Percentiles rank a stretch among this genome's conserved stretches.
phyloP scores from a whole-genome alignment of 768 basidiomycete species.

The Naganishia antarctica region DNA sequence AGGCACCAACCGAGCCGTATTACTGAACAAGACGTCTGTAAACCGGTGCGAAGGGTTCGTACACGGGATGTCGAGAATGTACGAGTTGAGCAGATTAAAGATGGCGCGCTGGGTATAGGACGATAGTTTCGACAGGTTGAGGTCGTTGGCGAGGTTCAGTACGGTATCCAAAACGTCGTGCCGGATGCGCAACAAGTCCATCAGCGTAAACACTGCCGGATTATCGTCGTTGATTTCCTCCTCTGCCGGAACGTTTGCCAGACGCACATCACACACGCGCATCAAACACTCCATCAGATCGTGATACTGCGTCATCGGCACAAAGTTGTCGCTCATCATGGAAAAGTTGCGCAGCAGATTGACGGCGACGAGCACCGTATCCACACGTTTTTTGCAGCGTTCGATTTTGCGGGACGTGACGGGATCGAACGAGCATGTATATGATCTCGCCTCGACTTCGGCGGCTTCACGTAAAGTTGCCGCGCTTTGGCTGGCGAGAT shows the following conservation, averaged over 20 bases:
- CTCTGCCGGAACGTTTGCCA: slow-evolving; percentile 31
- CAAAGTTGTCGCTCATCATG: slow-evolving; percentile 65
- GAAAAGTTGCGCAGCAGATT: slow-evolving; percentile 85
- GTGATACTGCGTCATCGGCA: slow-evolving; percentile 62
- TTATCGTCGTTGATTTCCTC: background rate
- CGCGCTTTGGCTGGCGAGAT: background rate
- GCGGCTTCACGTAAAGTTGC: slow-evolving; percentile 6
- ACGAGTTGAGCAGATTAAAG: slow-evolving; percentile 67
- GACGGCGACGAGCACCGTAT: slow-evolving; percentile 63
- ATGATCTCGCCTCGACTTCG: slow-evolving; percentile 27
- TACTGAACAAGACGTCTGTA: background rate
- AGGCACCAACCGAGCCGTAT: slow-evolving; percentile 52
- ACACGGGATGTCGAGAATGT: slow-evolving; percentile 61
- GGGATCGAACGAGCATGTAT: slow-evolving; percentile 58
- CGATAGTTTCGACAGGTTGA: slow-evolving; percentile 52
- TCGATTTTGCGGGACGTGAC: slow-evolving; percentile 59
- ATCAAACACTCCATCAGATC: slow-evolving; percentile 64
- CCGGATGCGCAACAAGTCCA: slow-evolving; percentile 67
- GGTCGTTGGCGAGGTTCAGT: slow-evolving; percentile 57
- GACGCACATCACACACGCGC: slow-evolving; percentile 59
- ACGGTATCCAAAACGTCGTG: slow-evolving; percentile 72
- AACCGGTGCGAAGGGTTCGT: slow-evolving; percentile 56
- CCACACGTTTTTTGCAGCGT: slow-evolving; percentile 36
- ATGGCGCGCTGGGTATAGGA: slow-evolving; percentile 53
- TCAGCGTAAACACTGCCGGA: slow-evolving; percentile 54